Conservation (phyloP, 2,329 filamentous ascomycete species). For the Cadophora sp. region DNA sequence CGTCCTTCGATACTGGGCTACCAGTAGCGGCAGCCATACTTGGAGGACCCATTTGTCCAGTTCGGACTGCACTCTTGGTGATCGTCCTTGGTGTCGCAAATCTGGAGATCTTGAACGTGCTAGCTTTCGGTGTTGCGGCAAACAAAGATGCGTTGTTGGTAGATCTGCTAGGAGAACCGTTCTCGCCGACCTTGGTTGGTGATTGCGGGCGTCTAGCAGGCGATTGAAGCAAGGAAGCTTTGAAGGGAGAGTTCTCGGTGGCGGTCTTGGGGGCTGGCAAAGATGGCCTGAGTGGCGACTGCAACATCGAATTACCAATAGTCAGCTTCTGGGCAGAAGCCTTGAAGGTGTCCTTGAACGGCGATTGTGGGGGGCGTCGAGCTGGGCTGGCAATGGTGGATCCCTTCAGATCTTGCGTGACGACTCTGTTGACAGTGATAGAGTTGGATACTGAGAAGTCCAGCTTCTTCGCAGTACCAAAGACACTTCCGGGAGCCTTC, state of each 20-base stretch:
- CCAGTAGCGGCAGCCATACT: constrained; percentile 20
- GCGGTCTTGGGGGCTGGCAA: constrained; percentile 34
- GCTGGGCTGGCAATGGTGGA: constrained; percentile 60
- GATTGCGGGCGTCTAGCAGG: constrained; percentile 44
- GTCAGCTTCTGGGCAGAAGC: constrained; percentile 59
- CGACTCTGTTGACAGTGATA: constrained; percentile 41
- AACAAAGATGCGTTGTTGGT: constrained; percentile 28
- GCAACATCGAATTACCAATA: constrained; percentile 38
- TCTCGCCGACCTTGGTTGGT: constrained; percentile 41
- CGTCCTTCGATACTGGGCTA: constrained; percentile 19
- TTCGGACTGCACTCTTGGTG: constrained; percentile 35
- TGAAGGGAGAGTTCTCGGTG: constrained; percentile 33
- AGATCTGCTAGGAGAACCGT: constrained; percentile 40
- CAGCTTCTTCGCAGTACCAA: constrained; percentile 45
- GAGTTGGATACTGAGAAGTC: constrained; percentile 43
- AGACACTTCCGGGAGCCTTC: constrained; percentile 51
- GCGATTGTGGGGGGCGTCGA: constrained; percentile 58
- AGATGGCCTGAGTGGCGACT: constrained; percentile 42
- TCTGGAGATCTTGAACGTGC: constrained; percentile 42
- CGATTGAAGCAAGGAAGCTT: constrained; percentile 44
- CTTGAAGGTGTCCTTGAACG: constrained; percentile 61
- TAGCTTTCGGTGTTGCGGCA: constrained; percentile 39
- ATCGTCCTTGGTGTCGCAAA: constrained; percentile 42
- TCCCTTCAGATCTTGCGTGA: constrained; percentile 46
- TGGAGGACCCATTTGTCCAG: constrained; percentile 35